phyloP scores from a whole-genome alignment of 2,329 filamentous ascomycete species.

The Alternaria sp. region DNA sequence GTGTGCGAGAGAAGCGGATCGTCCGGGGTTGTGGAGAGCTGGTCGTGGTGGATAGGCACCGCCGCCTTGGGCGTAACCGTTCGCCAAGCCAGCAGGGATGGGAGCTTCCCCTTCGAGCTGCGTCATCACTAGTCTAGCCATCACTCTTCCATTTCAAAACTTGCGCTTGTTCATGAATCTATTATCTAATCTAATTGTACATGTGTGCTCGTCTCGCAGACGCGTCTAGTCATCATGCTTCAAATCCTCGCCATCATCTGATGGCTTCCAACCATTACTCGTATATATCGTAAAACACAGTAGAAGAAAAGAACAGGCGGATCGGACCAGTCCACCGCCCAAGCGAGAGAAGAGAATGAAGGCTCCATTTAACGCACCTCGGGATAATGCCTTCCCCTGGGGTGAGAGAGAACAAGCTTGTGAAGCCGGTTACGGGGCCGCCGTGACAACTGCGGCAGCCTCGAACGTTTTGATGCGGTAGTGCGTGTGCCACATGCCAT shows the following conservation, averaged over 20 bases:
- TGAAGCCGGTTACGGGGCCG: conserved; percentile 1
- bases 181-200: conserved; percentile 10
- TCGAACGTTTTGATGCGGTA: conserved; percentile 50
- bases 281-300: conserved; percentile 11
- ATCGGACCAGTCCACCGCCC: conserved; percentile 12
- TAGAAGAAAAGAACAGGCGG: conserved; percentile 11
- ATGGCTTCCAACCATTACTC: conserved; percentile 15
- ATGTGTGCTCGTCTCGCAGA: conserved; percentile 1
- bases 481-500: conserved; percentile 56
- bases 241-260: conserved; percentile 7
- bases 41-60: conserved; percentile 28
- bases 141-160: not conserved
- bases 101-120: conserved; percentile 32
- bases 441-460: conserved; percentile 17
- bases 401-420: not conserved
- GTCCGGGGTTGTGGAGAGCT: conserved; percentile 43
- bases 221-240: conserved; percentile 2
- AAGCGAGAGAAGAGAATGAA: not conserved
- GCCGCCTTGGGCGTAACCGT: conserved; percentile 31
- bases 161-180: conserved; percentile 4
- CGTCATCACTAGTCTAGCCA: conserved; percentile 31
- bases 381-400: too few relatives aligned
- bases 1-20: conserved; percentile 30
- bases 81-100: conserved; percentile 41
- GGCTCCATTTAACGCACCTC: not conserved